Evolutionary conservation across 73 alveolate genomes (phyloP).

Genomic region (Tetrahymena borealis): DNA sequence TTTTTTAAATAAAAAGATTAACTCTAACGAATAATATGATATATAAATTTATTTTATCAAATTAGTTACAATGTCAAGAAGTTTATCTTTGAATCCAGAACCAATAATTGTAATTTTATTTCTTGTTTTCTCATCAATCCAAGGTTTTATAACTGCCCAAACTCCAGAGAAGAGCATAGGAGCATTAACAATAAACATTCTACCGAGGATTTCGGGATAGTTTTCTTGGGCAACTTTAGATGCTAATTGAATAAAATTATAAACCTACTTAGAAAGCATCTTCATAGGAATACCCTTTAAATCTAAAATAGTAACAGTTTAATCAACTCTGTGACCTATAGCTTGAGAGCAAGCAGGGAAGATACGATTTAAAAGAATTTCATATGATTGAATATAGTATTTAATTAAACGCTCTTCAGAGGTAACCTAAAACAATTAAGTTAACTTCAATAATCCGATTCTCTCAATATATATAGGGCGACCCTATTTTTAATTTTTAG

Average conservation of each 20-base stretch:
- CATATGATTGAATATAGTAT: constrained; percentile 42
- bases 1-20: not conserved
- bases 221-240: constrained; percentile 59
- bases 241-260: constrained; percentile 57
- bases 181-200: constrained; percentile 62
- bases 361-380: constrained; percentile 45
- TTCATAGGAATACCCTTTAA: constrained; percentile 61
- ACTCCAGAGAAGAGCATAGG: constrained; percentile 72
- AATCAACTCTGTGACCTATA: constrained; percentile 54
- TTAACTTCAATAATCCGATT: not conserved
- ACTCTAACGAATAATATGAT: not conserved
- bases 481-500: too few species aligned
- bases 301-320: constrained; percentile 54
- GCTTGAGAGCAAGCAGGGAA: constrained; percentile 69
- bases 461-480: not conserved
- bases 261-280: constrained; percentile 51
- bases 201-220: constrained; percentile 78
- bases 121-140: constrained; percentile 70
- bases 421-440: not conserved
- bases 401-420: not conserved
- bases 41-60: not conserved
- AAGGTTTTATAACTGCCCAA: constrained; percentile 62
- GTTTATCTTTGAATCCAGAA: constrained; percentile 51
- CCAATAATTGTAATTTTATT: constrained; percentile 61
- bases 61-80: constrained; percentile 16